Evolutionary conservation across 2,329 filamentous ascomycete genomes (phyloP).

Genomic region (Cordyceps cicadae): DNA sequence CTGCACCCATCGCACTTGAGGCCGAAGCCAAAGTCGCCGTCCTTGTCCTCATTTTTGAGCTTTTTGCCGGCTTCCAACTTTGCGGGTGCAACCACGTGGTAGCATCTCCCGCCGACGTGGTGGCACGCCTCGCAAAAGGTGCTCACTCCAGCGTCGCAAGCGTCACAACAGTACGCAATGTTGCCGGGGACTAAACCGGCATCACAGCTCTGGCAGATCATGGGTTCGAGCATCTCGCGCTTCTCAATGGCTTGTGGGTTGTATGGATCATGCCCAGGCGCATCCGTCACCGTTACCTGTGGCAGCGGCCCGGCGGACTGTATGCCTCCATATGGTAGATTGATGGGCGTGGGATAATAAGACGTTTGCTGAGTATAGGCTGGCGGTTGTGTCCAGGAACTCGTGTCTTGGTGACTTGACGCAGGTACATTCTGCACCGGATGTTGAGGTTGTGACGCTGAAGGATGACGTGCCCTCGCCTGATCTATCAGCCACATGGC

Average conservation of each 20-base stretch:
- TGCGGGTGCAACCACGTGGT: neutral
- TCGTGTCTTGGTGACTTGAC: neutral
- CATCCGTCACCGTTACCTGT: neutral
- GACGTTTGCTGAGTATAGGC: neutral
- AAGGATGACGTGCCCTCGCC: neutral
- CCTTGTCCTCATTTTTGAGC: slow-evolving; percentile 6
- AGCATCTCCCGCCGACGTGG: neutral
- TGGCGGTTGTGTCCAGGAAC: neutral
- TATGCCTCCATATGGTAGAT: neutral
- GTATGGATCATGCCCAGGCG: too few relatives aligned
- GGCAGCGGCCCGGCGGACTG: neutral
- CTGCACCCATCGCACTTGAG: slow-evolving; percentile 38
- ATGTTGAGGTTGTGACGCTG: neutral
- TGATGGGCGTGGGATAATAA: neutral
- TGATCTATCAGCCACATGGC: slow-evolving; percentile 18
- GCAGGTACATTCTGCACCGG: neutral
- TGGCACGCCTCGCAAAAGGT: slow-evolving; percentile 7
- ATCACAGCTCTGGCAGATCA: slow-evolving; percentile 12
- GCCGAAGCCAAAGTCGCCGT: slow-evolving; percentile 16
- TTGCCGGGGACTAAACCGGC: slow-evolving; percentile 6
- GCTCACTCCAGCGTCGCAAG: neutral
- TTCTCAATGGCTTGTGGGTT: neutral
- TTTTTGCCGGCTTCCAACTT: neutral
- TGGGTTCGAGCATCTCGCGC: slow-evolving; percentile 7
- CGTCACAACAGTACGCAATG: slow-evolving; percentile 8